Evolutionary conservation across 108 stramenopile species (phyloP), one percentile per base, ranked within the genome.

Genomic region (Cyclotella kingstonii): DNA sequence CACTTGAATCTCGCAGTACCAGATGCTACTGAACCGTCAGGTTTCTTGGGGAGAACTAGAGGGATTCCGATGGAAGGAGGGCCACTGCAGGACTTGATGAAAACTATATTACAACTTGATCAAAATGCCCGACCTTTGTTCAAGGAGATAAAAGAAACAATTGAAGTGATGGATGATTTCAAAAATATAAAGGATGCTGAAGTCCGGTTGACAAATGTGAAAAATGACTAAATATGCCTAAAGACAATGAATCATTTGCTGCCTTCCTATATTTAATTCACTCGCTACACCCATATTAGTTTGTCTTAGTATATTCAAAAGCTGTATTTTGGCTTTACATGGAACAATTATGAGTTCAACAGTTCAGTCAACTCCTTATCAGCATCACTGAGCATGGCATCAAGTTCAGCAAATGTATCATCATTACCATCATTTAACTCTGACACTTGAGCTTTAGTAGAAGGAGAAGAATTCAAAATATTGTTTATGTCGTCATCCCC

Each of bases 331-430:
- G n/a, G n/a, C n/a, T n/a, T n/a, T n/a, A n/a, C n/a, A n/a, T n/a
- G n/a, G n/a, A n/a, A n/a, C n/a, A 11, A n/a, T 68, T 70, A 87
- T 52, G 82, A 84, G 25, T 60, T 74, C 83, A 92, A 87, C 11
- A 92, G 63, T 23, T 84, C 86, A 36, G 83, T 74, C 48, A 93
- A 75, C 61, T 93, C 91, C 41, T 86, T 73, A 48, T 93, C 91
- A 9, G 91, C 91, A 46, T 81, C 87, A 43, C 58, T 78, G 19
- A 89, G 59, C 91, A 93, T 93, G 43, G 84, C 85, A 61, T 93
- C 87, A 57, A 93, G 77, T 54, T 87, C 91, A 27, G 85, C 84
- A 54, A 85, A 74, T 40, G 79, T 62, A 57, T 89, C 85, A 51
- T 76, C 75, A 42, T 68, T 60, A 44, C 53, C 77, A 12, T 44